These are phyloP conservation scores for Zostera marina DNA, from an alignment of 116 monocot species.

Conservation along the genomic window DNA sequence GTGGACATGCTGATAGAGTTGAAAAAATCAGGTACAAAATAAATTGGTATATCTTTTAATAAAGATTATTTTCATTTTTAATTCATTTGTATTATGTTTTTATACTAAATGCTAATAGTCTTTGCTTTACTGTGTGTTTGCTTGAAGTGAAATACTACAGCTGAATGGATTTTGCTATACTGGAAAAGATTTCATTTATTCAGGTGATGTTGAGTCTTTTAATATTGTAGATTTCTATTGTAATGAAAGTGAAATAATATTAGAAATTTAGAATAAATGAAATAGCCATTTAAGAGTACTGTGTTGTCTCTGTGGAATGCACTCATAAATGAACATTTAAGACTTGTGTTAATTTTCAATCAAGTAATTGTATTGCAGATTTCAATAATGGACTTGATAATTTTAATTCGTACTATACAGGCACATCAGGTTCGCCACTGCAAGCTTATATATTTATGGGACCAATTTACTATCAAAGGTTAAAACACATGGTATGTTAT, in stretches of 20 bases:
- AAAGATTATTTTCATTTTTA: neutral
- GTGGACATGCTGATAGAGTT: conserved; percentile 90
- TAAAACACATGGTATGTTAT: conserved; percentile 79
- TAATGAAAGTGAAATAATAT: too few species aligned
- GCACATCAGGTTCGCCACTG: conserved; percentile 77
- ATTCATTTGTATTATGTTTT: neutral
- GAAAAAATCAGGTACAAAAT: conserved; percentile 72
- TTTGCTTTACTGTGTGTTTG: conserved; percentile 7
- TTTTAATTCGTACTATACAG: conserved; percentile 14
- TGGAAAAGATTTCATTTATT: conserved; percentile 92
- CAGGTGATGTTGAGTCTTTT: conserved; percentile 26
- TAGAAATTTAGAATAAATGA: too few species aligned
- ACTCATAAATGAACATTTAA: neutral
- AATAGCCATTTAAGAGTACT: too few species aligned
- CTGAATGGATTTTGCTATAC: conserved; percentile 91
- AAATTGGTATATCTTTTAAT: neutral
- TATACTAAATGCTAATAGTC: neutral
- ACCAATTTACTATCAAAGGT: conserved; percentile 94
- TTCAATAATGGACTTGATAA: neutral
- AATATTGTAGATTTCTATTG: neutral
- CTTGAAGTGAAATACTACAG: conserved; percentile 58
- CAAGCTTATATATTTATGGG: conserved; percentile 99
- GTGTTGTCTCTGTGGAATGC: too few species aligned
- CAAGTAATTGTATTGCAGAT: neutral
- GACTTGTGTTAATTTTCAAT: neutral